These are phyloP conservation scores for Amanita brunnescens DNA, from an alignment of 768 basidiomycete species.

Conservation along the genomic window DNA sequence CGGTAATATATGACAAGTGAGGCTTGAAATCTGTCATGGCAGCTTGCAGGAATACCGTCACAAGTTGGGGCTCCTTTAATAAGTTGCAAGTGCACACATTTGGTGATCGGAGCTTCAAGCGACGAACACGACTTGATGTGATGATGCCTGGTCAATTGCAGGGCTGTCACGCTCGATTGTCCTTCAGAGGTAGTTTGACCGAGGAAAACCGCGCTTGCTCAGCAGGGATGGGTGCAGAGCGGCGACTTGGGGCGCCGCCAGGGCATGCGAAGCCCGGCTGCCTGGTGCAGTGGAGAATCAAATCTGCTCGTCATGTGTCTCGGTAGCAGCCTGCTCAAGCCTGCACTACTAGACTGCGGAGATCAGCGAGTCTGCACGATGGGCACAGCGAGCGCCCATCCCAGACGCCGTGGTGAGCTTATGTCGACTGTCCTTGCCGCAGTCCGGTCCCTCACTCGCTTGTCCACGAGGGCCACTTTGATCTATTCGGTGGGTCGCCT, in stretches of 20 bases:
- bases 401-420: too few species aligned
- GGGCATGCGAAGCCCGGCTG: too few species aligned
- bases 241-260: too few species aligned
- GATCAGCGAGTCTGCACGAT: too few species aligned
- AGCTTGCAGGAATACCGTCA: not conserved
- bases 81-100: slow-evolving; percentile 1
- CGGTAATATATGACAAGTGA: slow-evolving; percentile 4
- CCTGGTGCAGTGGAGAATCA: not conserved
- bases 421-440: too few species aligned
- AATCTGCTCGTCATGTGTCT: not conserved
- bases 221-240: not conserved
- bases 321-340: too few species aligned
- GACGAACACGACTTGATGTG: not conserved
- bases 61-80: slow-evolving; percentile 5
- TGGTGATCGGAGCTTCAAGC: slow-evolving; percentile 8
- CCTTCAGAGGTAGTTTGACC: not conserved
- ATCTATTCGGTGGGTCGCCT: too few species aligned
- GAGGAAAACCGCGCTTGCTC: not conserved
- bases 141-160: not conserved
- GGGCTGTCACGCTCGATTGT: not conserved
- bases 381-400: too few species aligned
- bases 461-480: too few species aligned
- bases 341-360: too few species aligned
- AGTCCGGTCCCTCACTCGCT: too few species aligned
- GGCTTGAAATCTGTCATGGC: slow-evolving; percentile 1